Base-by-base conservation (phyloP, 2,329 filamentous ascomycete species). In the Daldinia eschscholtzii region DNA sequence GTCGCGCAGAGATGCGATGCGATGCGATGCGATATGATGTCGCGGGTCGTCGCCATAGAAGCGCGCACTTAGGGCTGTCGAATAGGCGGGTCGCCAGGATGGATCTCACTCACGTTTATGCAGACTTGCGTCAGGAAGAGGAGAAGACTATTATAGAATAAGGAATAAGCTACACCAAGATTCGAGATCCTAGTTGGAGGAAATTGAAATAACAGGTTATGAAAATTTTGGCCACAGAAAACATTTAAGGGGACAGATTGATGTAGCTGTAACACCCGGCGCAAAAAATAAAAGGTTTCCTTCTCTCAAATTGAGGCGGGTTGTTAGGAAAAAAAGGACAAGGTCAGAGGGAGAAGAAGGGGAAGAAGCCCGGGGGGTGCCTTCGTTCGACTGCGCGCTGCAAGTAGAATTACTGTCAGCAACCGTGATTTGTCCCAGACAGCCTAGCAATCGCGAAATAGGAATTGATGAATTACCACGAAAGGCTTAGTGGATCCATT, bases 61-160 rank as follows among this genome's bases (percentile, higher is more conserved):
- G 73, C 75, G 74, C 73, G 73, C 74, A 41, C 60, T 59, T 58
- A 68, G 63, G 61, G 33, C 33, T 52, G 64, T 67, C 64, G 70
- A 65, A 70, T 70, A 67, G 68, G 74, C 74, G 71, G 70, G 68
- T 69, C 75, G 72, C 70, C 70, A 71, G 71, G 62, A 73, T 71
- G 69, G 71, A 75, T 75, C 72, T 73, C 70, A 76, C 75, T 77
- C 74, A 77, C 75, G 73, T 73, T 73, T 74, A 65, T 68, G 59
- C 55, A 70, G 68, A 50, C 62, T 67, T 70, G 52, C 63, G 68
- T 52, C 46, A 52, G 64, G 53, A 73, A 60, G 60, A 65, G 41
- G 67, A 68, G 18, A 60, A 59, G 60, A 64, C 9, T 58, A 46
- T 48, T 48, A 46, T 35, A 23, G 33, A 33, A 42, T 39, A 39